phyloP scores from a whole-genome alignment of 2,329 filamentous ascomycete species.

The Helotiales sp. region DNA sequence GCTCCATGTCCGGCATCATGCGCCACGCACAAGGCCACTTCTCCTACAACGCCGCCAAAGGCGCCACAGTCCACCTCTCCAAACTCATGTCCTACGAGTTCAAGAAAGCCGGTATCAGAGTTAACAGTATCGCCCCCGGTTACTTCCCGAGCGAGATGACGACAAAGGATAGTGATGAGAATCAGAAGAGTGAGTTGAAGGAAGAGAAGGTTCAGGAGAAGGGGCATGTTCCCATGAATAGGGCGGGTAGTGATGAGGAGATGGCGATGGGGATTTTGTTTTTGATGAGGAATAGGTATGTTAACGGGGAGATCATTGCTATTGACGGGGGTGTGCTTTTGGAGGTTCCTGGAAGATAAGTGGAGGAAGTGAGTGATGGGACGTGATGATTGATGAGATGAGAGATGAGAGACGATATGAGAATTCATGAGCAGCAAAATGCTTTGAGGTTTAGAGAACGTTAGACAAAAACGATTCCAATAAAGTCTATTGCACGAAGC shows the following conservation, averaged over 20 bases:
- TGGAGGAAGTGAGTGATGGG: background rate
- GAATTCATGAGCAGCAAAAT: background rate
- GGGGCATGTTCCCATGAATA: constrained; percentile 48
- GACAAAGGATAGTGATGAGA: constrained; percentile 44
- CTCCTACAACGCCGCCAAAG: constrained; percentile 44
- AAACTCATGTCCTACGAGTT: constrained; percentile 56
- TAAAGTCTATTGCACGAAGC: too few species aligned
- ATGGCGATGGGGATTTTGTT: constrained; percentile 58
- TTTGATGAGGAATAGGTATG: constrained; percentile 42
- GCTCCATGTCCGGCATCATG: constrained; percentile 32
- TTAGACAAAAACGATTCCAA: too few species aligned
- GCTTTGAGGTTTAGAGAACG: too few species aligned
- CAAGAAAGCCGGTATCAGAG: constrained; percentile 51
- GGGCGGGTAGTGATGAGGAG: constrained; percentile 49
- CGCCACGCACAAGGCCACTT: constrained; percentile 31
- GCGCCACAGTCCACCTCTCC: constrained; percentile 52
- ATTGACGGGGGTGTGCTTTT: constrained; percentile 52
- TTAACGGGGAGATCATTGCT: constrained; percentile 40
- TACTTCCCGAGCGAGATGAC: constrained; percentile 60
- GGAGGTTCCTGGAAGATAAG: constrained; percentile 34
- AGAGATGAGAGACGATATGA: too few species aligned
- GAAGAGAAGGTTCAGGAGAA: constrained; percentile 51
- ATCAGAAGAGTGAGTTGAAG: constrained; percentile 52
- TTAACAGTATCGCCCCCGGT: constrained; percentile 57
- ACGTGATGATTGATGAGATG: too few species aligned